Evolutionary conservation across 1,139 yeast species (phyloP), one percentile per base, ranked within the genome.

Genomic region (Blastobotrys aristatus): DNA sequence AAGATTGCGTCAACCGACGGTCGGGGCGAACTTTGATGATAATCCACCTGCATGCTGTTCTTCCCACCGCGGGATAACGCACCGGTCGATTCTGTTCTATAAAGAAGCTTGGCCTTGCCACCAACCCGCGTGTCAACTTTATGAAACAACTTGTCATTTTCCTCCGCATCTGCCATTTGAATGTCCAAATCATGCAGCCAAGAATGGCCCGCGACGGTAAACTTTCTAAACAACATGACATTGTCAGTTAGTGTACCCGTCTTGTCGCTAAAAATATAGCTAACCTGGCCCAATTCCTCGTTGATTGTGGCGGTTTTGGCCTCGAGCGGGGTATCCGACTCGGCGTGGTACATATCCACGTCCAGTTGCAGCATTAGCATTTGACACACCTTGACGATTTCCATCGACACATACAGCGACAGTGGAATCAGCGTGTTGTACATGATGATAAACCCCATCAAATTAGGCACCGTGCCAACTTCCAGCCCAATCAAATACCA

Each of bases 381-480:
- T 64, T 94, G 98, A 69, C 84, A 79, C 2, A 86, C 84, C 63
- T 92, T 92, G 60, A 92, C 89, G 52, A 92, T 84, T 62, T 94
- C 99, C 90, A 92, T 86, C 0, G 97, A 89, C 27, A 92, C 98
- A 61, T 94, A 94, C 38, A 94, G 77, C 0, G 98, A 92, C 34
- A 92, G 72, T 0, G 98, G 98, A 62, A 94, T 94, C 69, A 94
- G 75, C 0, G 98, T 92, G 62, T 92, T 92, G 71, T 84, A 92
- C 97, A 94, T 90, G 70, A 94, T 92, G 55, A 94, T 84, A 64
- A 85, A 94, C 1, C 97, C 90, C 96, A 92, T 89, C 43, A 92
- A 74, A 0, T 95, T 87, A 1, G 96, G 85, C 1, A 95, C 94
- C 11, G 79, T 77, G n/a, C 96, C 95, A 0, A 82, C 96, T 58